Evolutionary conservation across 177 flowering plant species (phyloP).

Genomic region (Vitis hybrid): DNA sequence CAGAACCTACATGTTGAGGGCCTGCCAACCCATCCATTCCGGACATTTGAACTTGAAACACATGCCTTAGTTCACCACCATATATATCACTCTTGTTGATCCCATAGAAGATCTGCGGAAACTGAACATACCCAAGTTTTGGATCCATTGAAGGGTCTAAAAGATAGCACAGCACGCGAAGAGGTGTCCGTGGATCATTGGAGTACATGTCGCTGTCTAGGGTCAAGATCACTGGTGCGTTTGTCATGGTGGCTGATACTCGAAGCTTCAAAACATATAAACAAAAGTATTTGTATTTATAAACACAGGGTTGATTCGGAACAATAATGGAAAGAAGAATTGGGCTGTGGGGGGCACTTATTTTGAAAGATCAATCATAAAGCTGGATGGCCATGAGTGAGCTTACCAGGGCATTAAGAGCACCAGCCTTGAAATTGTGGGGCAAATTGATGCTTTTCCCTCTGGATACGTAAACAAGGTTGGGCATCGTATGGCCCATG

Average conservation of each 20-base stretch:
- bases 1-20: slow-evolving; percentile 5
- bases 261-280: too few relatives aligned
- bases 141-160: slow-evolving; percentile 9
- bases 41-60: background rate
- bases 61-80: slow-evolving; percentile 10
- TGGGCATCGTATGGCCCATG: too few relatives aligned
- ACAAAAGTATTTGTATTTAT: too few relatives aligned
- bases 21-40: slow-evolving; percentile 19
- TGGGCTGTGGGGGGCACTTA: too few relatives aligned
- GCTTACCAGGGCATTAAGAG: too few relatives aligned
- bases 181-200: slow-evolving; percentile 29
- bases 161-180: slow-evolving; percentile 17
- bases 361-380: too few relatives aligned
- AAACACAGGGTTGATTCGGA: too few relatives aligned
- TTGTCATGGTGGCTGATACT: slow-evolving; percentile 23
- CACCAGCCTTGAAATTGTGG: too few relatives aligned
- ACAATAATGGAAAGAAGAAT: too few relatives aligned
- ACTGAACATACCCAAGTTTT: slow-evolving; percentile 23
- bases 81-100: slow-evolving; percentile 27
- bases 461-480: too few relatives aligned
- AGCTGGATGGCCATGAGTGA: too few relatives aligned
- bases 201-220: slow-evolving; percentile 31
- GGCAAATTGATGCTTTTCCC: too few relatives aligned
- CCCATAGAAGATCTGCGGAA: slow-evolving; percentile 21
- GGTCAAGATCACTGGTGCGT: slow-evolving; percentile 22